Percentiles rank a stretch among this genome's conserved stretches.
These are phyloP conservation scores for Phytopythium litorale DNA, from an alignment of 352 stramenopile genomes.

Conservation along the genomic window DNA sequence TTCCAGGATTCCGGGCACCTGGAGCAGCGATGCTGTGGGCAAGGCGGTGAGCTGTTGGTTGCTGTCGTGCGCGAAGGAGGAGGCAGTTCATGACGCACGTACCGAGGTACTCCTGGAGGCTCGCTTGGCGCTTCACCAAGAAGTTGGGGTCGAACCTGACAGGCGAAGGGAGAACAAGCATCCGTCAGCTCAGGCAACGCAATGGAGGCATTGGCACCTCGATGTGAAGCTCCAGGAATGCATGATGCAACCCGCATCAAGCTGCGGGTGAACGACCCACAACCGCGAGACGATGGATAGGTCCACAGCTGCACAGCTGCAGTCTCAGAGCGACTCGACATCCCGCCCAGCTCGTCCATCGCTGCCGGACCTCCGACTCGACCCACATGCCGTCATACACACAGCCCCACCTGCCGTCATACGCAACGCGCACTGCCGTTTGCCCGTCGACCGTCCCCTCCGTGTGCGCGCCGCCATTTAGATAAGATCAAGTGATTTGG, in stretches of 20 bases:
- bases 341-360: background rate
- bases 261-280: background rate
- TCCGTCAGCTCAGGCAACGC: background rate
- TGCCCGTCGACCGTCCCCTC: background rate
- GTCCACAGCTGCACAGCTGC: background rate
- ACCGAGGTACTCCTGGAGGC: conserved; percentile 76
- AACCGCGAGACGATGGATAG: background rate
- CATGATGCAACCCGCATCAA: background rate
- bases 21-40: conserved; percentile 41
- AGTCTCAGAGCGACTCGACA: conserved; percentile 1
- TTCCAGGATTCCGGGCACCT: conserved; percentile 69
- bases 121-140: conserved; percentile 65
- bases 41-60: no score
- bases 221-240: background rate
- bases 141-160: conserved; percentile 84
- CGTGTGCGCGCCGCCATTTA: conserved; percentile 18
- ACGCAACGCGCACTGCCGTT: conserved; percentile 1
- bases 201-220: background rate
- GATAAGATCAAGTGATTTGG: conserved; percentile 91
- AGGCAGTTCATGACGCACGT: background rate
- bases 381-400: background rate
- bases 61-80: no score
- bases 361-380: background rate
- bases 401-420: background rate
- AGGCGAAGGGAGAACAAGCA: background rate